These are phyloP conservation scores for Pseudogymnoascus sp. DNA, from an alignment of 2,329 filamentous ascomycete genomes.

Conservation along the genomic window DNA sequence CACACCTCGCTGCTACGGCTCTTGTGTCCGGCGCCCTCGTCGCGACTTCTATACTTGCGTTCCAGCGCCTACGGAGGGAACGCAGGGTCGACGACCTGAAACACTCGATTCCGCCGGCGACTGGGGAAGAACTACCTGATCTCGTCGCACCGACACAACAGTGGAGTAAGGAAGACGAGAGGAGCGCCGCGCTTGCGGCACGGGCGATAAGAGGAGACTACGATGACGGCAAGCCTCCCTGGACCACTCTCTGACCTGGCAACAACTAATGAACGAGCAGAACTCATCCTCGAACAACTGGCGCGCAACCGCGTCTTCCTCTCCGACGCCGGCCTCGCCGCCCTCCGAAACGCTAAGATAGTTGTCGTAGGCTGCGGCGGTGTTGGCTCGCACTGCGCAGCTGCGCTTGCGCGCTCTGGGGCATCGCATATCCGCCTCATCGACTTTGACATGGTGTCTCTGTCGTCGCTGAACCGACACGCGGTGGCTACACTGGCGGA, in stretches of 20 bases:
- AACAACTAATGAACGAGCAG: conserved; percentile 33
- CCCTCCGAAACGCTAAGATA: conserved; percentile 73
- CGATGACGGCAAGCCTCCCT: conserved; percentile 37
- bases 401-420: conserved; percentile 79
- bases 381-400: conserved; percentile 84
- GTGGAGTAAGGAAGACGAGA: conserved; percentile 51
- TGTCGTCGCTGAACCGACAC: conserved; percentile 92
- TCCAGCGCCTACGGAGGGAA: conserved; percentile 49
- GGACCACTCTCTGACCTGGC: background rate
- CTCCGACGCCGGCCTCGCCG: conserved; percentile 67
- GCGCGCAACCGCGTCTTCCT: conserved; percentile 90
- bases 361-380: conserved; percentile 89
- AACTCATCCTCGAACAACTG: conserved; percentile 88
- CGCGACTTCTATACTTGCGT: conserved; percentile 51
- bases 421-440: conserved; percentile 81
- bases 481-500: conserved; percentile 89
- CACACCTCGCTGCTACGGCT: conserved; percentile 63
- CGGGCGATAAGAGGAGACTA: conserved; percentile 56
- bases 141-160: conserved; percentile 29
- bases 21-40: conserved; percentile 53
- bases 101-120: conserved; percentile 44
- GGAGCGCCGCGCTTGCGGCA: conserved; percentile 48
- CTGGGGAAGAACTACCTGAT: conserved; percentile 27
- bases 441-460: conserved; percentile 95
- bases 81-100: conserved; percentile 50